These are phyloP conservation scores for Aspergillus viridinutans DNA, from an alignment of 2,329 filamentous ascomycete genomes.

Conservation along the genomic window DNA sequence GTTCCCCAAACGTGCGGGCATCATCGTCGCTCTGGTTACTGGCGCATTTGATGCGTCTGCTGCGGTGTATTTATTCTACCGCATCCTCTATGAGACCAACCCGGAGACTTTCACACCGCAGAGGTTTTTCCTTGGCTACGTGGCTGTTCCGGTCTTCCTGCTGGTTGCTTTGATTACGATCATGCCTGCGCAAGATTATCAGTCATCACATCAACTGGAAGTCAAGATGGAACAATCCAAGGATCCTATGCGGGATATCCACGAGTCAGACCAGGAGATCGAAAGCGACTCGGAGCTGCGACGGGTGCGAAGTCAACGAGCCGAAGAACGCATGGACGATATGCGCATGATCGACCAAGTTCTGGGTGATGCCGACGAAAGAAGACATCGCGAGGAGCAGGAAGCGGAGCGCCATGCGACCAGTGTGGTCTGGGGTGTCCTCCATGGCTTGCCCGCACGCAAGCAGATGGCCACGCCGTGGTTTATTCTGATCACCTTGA, in stretches of 20 bases:
- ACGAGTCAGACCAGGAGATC: constrained; percentile 50
- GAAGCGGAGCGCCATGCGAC: constrained; percentile 67
- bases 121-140: constrained; percentile 67
- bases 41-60: constrained; percentile 80
- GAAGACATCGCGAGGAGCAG: constrained; percentile 52
- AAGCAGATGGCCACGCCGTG: constrained; percentile 75
- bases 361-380: constrained; percentile 60
- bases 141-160: constrained; percentile 66
- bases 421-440: constrained; percentile 78
- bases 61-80: constrained; percentile 71
- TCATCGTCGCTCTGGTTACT: constrained; percentile 73
- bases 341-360: constrained; percentile 66
- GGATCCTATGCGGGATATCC: constrained; percentile 31
- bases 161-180: constrained; percentile 61
- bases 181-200: constrained; percentile 69
- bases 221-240: constrained; percentile 56
- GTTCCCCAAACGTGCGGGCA: constrained; percentile 68
- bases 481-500: constrained; percentile 82
- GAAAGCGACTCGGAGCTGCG: constrained; percentile 48
- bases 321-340: constrained; percentile 57
- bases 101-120: constrained; percentile 41
- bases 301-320: constrained; percentile 50
- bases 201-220: constrained; percentile 73
- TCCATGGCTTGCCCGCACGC: constrained; percentile 66
- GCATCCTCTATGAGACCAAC: constrained; percentile 63